Base-by-base conservation (phyloP, 805 yeast genomes). In the Sugiyamaella smithiae region DNA sequence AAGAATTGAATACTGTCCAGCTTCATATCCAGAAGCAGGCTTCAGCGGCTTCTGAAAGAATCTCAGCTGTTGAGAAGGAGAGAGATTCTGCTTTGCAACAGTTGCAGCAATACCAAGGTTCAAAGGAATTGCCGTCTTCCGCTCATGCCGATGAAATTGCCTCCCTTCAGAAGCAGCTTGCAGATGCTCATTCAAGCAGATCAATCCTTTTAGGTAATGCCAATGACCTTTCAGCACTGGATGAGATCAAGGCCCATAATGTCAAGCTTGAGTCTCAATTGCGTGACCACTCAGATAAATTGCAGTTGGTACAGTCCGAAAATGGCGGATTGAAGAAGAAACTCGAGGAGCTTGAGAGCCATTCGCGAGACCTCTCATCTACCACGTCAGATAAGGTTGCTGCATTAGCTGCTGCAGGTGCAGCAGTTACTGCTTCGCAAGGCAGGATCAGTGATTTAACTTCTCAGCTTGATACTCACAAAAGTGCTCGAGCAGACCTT, bases 341-440 rank as follows among this genome's bases (percentile, higher is more conserved):
- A 26, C 40, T 56, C 9, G 53, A 52, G 29, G 46, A 26, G 12
- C 33, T 33, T 5, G 41, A 45, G 11, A 22, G 20, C 2, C 50
- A 46, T 5, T 17, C 28, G 12, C 33, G 43, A 12, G 57, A 51
- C n/a, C 32, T 60, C 22, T 55, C 56, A n/a, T 29, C 51, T 4
- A 46, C 53, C 20, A 51, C 61, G 11, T 53, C 53, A 20, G 56
- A 53, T 4, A 56, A 58, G 25, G 56, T 60, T 5, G 43, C 50
- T 20, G 60, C 61, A 5, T 44, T 60, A 40, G 56, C 54, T 11
- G 59, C 64, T 19, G 57, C 61, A 0, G 52, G 54, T 2, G 54
- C 54, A n/a, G 62, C 64, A 5, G 46, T 59, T 8, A 46, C 53
- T 14, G 57, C 62, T 3, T 49, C 63, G 12, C 59, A 59, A 45